Percentiles rank a stretch among this genome's conserved stretches.
phyloP scores from a whole-genome alignment of 805 yeast species.

The Kodamaea kakaduensis region DNA sequence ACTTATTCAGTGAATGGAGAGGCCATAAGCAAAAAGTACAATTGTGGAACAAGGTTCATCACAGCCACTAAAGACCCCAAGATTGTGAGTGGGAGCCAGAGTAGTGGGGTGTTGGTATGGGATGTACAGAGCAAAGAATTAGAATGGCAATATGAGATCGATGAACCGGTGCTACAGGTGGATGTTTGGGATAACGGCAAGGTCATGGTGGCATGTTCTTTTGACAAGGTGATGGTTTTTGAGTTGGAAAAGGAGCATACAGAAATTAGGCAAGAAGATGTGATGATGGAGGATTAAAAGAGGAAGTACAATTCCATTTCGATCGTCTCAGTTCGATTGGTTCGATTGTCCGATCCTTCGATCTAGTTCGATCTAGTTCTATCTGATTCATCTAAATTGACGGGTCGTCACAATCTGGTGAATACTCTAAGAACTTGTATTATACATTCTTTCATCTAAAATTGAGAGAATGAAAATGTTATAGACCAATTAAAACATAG shows the following conservation, averaged over 20 bases:
- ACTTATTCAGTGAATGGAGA: constrained; percentile 42
- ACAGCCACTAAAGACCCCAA: constrained; percentile 31
- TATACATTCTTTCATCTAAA: no score
- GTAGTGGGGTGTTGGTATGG: constrained; percentile 56
- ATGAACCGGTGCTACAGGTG: constrained; percentile 39
- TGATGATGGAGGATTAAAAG: no score
- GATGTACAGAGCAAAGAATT: constrained; percentile 59
- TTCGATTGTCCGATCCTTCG: no score
- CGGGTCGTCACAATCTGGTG: no score
- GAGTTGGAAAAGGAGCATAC: constrained; percentile 18
- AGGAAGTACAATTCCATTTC: no score
- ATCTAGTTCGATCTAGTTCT: no score
- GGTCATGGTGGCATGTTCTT: constrained; percentile 27
- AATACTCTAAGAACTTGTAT: no score
- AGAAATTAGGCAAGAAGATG: no score
- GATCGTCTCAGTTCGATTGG: no score
- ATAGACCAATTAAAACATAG: no score
- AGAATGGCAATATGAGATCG: constrained; percentile 22
- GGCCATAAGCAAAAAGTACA: constrained; percentile 48
- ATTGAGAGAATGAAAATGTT: no score
- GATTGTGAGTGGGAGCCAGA: constrained; percentile 61
- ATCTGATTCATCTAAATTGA: no score
- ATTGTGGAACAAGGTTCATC: constrained; percentile 52
- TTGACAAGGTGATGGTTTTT: constrained; percentile 17
- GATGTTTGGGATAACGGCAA: constrained; percentile 36